Evolutionary conservation across 129 eudicot species (phyloP).

Genomic region (sunflower (Helianthus annuus)): DNA sequence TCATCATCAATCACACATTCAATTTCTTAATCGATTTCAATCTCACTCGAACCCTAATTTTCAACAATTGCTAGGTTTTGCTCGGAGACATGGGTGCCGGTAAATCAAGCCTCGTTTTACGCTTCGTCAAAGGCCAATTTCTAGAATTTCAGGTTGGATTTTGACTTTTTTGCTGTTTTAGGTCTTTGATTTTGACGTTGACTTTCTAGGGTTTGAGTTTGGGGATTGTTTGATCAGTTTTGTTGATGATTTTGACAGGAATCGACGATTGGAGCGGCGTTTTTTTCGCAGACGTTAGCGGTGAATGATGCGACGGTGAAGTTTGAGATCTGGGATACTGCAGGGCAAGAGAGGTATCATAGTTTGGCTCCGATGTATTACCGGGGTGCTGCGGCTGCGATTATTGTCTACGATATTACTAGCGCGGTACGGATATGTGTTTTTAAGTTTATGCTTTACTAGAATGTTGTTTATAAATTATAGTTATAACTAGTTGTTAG

Average conservation of each 20-base stretch:
- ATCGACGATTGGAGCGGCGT: conserved; percentile 99
- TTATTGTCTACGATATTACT: conserved; percentile 88
- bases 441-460: not conserved
- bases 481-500: not conserved
- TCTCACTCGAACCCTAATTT: conserved; percentile 5
- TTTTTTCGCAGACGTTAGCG: conserved; percentile 90
- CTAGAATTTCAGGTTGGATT: conserved; percentile 85
- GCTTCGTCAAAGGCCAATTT: conserved; percentile 97
- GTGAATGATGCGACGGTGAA: conserved; percentile 87
- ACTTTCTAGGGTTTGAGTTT: conserved; percentile 29
- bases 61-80: conserved; percentile 55
- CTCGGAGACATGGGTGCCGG: conserved; percentile 99
- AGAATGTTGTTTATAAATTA: not conserved
- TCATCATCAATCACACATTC: conserved; percentile 8
- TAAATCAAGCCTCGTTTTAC: conserved; percentile 92
- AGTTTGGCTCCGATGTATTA: conserved; percentile 99
- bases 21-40: not conserved
- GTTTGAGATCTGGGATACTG: conserved; percentile 99
- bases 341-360: conserved; percentile 98
- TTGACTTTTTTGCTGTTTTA: not conserved
- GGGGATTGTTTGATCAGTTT: conserved; percentile 11
- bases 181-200: conserved; percentile 6
- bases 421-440: conserved; percentile 47
- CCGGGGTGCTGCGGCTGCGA: conserved; percentile 98
- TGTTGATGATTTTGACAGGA: conserved; percentile 47